Conservation (phyloP, 768 basidiomycete genomes). For the Lactarius psammicola region DNA sequence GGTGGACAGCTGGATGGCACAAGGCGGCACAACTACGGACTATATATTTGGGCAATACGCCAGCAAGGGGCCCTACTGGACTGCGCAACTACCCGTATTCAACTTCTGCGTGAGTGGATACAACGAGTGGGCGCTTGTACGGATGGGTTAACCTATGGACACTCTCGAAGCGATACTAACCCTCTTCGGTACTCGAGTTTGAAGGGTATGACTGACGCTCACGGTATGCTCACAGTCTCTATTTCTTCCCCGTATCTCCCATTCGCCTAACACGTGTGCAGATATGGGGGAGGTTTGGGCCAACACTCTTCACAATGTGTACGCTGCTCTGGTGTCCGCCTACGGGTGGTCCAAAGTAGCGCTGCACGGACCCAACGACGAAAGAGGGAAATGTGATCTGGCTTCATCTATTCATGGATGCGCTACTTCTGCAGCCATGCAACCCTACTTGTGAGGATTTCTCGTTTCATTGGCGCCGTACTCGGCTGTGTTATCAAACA, state of each 20-base stretch:
- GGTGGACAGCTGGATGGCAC: slow-evolving; percentile 37
- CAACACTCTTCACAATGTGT: slow-evolving; percentile 42
- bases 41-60: slow-evolving; percentile 53
- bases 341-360: slow-evolving; percentile 38
- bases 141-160: slow-evolving; percentile 2
- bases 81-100: slow-evolving; percentile 61
- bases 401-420: slow-evolving; percentile 51
- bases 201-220: slow-evolving; percentile 44
- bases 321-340: slow-evolving; percentile 34
- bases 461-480: neutral
- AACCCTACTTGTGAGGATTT: slow-evolving; percentile 47
- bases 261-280: slow-evolving; percentile 21
- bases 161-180: slow-evolving; percentile 35
- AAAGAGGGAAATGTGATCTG: slow-evolving; percentile 51
- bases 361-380: slow-evolving; percentile 42
- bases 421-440: slow-evolving; percentile 46
- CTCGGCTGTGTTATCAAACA: neutral
- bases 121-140: slow-evolving; percentile 30
- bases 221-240: slow-evolving; percentile 37
- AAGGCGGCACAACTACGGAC: slow-evolving; percentile 38
- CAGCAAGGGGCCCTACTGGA: slow-evolving; percentile 46
- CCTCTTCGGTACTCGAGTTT: slow-evolving; percentile 46
- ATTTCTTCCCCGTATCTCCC: neutral
- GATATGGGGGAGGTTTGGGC: slow-evolving; percentile 61
- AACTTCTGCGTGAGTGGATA: slow-evolving; percentile 43